Evolutionary conservation across 1,139 yeast species (phyloP).

Genomic region (Candida gigantensis): DNA sequence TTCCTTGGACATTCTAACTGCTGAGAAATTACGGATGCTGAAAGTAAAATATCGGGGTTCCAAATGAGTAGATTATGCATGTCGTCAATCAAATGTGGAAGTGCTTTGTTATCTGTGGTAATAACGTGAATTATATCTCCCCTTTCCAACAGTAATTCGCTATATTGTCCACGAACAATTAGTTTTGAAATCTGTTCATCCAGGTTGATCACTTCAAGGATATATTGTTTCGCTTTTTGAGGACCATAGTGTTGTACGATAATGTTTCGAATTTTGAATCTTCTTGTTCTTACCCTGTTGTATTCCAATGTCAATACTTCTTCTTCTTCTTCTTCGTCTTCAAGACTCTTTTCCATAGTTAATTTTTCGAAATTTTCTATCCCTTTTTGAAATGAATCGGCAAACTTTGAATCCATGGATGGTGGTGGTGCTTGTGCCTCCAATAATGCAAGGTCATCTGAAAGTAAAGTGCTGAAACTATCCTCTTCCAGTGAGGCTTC

Average conservation of each 20-base stretch:
- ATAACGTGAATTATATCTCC: constrained; percentile 65
- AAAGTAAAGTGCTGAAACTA: no score
- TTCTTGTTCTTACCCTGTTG: constrained; percentile 44
- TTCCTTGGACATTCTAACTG: constrained; percentile 73
- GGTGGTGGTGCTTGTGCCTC: background rate
- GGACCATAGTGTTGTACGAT: constrained; percentile 26
- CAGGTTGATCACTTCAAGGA: constrained; percentile 48
- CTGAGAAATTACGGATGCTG: constrained; percentile 82
- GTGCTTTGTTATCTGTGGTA: constrained; percentile 40
- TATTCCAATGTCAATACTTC: constrained; percentile 41
- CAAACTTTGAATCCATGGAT: constrained; percentile 7
- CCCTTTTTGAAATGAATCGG: constrained; percentile 26
- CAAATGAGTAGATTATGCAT: constrained; percentile 65
- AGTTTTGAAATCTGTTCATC: constrained; percentile 36
- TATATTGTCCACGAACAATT: constrained; percentile 52
- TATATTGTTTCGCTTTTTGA: constrained; percentile 39
- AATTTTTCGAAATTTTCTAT: constrained; percentile 26
- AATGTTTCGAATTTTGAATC: constrained; percentile 50
- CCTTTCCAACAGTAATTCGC: constrained; percentile 38
- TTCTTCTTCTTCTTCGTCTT: constrained; percentile 26
- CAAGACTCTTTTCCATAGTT: constrained; percentile 10
- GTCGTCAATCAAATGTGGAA: constrained; percentile 52
- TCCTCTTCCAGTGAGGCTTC: no score
- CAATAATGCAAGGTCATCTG: constrained; percentile 23
- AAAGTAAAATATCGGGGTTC: constrained; percentile 79